These are phyloP conservation scores for Penicillium psychrofluorescens DNA, from an alignment of 495 filamentous ascomycete species.

Conservation along the genomic window DNA sequence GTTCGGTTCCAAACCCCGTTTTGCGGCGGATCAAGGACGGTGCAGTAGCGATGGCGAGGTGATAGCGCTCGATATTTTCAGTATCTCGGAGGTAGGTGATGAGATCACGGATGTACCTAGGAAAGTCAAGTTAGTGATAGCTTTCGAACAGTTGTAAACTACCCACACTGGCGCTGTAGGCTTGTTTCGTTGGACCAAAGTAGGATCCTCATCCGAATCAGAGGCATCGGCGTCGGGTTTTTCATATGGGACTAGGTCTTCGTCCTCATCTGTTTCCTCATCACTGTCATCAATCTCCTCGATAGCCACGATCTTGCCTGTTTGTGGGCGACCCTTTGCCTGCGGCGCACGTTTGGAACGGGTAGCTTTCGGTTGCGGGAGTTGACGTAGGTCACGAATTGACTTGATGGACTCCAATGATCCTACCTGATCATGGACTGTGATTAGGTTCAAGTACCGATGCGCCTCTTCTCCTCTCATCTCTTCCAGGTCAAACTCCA, in stretches of 20 bases:
- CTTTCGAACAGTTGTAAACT: background rate
- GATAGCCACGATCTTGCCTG: conserved; percentile 51
- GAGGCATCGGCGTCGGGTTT: conserved; percentile 91
- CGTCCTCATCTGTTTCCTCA: conserved; percentile 52
- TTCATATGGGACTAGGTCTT: conserved; percentile 72
- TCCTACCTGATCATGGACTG: conserved; percentile 57
- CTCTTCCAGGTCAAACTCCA: conserved; percentile 83
- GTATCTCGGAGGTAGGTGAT: conserved; percentile 69
- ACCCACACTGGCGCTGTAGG: conserved; percentile 74
- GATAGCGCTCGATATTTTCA: conserved; percentile 77
- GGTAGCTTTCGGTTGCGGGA: background rate
- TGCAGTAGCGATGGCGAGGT: conserved; percentile 68
- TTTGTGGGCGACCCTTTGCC: conserved; percentile 17
- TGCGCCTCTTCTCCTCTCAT: conserved; percentile 60
- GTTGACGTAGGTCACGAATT: background rate
- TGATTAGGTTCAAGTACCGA: conserved; percentile 67
- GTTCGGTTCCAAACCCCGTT: conserved; percentile 77
- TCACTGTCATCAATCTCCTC: conserved; percentile 57
- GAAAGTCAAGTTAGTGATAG: conserved; percentile 12
- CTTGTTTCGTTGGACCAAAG: conserved; percentile 72
- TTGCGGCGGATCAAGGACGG: conserved; percentile 81
- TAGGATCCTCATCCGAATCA: conserved; percentile 89
- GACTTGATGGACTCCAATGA: conserved; percentile 42
- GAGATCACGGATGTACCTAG: conserved; percentile 78
- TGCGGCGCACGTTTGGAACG: conserved; percentile 7